phyloP scores from a whole-genome alignment of 169 alveolate species.

The Cryptosporidium andersoni region DNA sequence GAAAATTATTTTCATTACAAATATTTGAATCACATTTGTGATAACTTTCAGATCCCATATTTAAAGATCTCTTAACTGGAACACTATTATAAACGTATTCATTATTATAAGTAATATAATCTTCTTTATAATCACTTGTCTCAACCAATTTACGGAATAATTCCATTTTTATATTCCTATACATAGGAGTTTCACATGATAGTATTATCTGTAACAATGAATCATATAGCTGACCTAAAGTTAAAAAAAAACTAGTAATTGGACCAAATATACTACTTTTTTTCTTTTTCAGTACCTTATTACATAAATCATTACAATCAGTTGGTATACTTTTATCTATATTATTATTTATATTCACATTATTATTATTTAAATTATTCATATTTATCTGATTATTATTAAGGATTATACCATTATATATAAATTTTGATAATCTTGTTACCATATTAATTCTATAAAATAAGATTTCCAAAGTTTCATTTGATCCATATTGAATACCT shows the following conservation, averaged over 20 bases:
- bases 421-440: conserved; percentile 23
- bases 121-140: neutral
- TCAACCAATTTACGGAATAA: neutral
- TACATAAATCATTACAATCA: neutral
- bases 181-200: neutral
- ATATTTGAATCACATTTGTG: neutral
- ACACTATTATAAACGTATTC: no score
- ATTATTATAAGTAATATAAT: no score
- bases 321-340: neutral
- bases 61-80: neutral
- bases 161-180: conserved; percentile 8
- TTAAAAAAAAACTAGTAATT: conserved; percentile 7
- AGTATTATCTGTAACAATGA: conserved; percentile 4
- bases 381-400: conserved; percentile 4
- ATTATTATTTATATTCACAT: neutral
- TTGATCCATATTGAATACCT: conserved; percentile 42
- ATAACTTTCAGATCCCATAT: neutral
- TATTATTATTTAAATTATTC: neutral
- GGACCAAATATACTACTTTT: conserved; percentile 30
- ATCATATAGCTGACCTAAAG: conserved; percentile 18
- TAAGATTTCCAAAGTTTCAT: conserved; percentile 6
- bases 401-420: conserved; percentile 24
- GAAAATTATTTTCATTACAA: neutral
- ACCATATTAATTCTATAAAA: conserved; percentile 11
- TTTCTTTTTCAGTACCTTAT: neutral